Evolutionary conservation across 2,329 filamentous ascomycete genomes (phyloP), one percentile per base, ranked within the genome.

Genomic region (Colletotrichum higginsianum): DNA sequence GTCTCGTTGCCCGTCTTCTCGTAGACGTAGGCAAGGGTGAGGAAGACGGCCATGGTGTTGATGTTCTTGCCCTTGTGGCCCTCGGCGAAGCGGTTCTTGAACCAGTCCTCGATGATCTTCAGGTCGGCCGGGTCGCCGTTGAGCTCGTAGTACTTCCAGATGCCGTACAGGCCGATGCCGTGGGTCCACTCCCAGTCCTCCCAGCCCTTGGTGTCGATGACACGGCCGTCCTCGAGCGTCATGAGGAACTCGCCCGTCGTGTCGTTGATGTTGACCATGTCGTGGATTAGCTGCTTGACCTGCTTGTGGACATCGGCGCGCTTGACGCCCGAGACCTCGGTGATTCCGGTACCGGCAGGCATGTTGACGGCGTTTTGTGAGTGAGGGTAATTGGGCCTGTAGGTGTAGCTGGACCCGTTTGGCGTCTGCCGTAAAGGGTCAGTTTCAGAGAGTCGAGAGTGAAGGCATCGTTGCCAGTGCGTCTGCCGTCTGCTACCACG

Each of bases 201-300:
- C 93, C 93, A 96, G 68, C 92, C 93, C 81, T 96, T 96, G 68
- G 93, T 95, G 81, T 95, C 93, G 78, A 96, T 95, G 61, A 95
- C 85, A 46, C 92, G 88, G 68, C 93, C 93, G 76, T 95, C 93
- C 2, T 87, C 85, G 46, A 96, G 86, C 23, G 86, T 90, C 71
- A 95, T 84, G 30, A 95, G 85, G 79, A 94, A 95, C 77, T 93
- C 87, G 61, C 93, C 93, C 0, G 91, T 93, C 49, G 86, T 87
- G 82, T 96, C 93, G 77, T 90, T 89, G 82, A 95, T 95, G 81
- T 93, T 93, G 79, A 95, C 87, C 52, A 96, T 86, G 77, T 93
- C 93, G 78, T 92, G 82, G 76, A 94, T 94, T 70, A 95, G 85
- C 21, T 90, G 85, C 49, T 89, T 84, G 78, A 95, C 91, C 70